Evolutionary conservation across 2,329 filamentous ascomycete genomes (phyloP), one percentile per base, ranked within the genome.

Genomic region (Penicillium sp.): DNA sequence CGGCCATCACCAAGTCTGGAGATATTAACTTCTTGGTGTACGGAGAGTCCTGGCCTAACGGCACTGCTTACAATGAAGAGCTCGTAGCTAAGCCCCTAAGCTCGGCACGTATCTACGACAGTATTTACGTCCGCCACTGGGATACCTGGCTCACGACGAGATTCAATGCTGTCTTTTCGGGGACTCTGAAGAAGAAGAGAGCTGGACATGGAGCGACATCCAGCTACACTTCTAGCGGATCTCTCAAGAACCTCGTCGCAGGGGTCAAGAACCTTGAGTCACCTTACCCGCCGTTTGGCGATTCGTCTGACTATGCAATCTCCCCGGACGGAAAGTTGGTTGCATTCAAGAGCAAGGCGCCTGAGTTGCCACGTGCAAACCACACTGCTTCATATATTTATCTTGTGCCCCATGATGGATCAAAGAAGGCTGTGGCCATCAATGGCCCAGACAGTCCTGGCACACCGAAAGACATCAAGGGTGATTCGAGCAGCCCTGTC

Each of bases 301-400:
- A 89, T 21, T 78, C 85, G 0, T 84, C 85, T n/a, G 88, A 95
- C 72, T 96, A 92, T 67, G 91, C 95, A 67, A 83, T 78, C 48
- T 76, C 76, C 2, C 66, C 74, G 1, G 69, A 78, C 45, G 76
- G 76, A 21, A 67, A 71, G 38, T 72, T 67, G 64, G 75, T 77
- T 45, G 70, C 71, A 7, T 78, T 75, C 64, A 71, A 76, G 65
- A 77, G 74, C 66, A 78, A 77, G 62, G 75, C 75, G 0, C 72
- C 75, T 10, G 73, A 78, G 34, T 55, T 76, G 23, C 74, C 75
- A 9, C 67, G 71, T 34, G 72, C 75, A 39, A 82, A 89, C 55
- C 85, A 89, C 72, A 96, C 91, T 6, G 93, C 92, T 67, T 88
- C 88, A 0, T 89, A 94, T 68, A 82, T 95, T 33, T 96, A 94